These are phyloP conservation scores for Trichoderma atrobrunneum DNA, from an alignment of 2,329 filamentous ascomycete genomes.

Conservation along the genomic window DNA sequence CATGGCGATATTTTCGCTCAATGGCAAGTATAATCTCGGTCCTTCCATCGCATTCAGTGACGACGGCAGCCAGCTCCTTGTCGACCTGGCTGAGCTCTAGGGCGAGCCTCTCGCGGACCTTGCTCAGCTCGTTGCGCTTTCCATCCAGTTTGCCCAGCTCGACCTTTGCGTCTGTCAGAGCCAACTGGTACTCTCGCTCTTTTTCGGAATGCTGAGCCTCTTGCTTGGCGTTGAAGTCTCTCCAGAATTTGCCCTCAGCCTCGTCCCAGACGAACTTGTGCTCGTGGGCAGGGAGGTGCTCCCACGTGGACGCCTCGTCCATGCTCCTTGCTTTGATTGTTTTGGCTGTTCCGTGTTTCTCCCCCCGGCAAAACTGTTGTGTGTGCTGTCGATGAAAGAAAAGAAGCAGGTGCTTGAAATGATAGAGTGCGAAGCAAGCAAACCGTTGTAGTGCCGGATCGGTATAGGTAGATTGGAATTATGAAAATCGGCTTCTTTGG, in stretches of 20 bases:
- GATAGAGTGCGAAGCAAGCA: not conserved
- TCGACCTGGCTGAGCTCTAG: slow-evolving; percentile 37
- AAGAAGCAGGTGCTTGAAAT: not conserved
- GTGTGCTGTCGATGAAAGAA: not conserved
- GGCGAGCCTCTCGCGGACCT: slow-evolving; percentile 30
- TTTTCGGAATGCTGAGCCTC: slow-evolving; percentile 25
- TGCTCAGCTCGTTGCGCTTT: slow-evolving; percentile 29
- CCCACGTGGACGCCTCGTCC: slow-evolving; percentile 28
- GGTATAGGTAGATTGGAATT: not conserved
- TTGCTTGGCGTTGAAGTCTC: slow-evolving; percentile 28
- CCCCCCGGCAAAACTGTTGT: not conserved
- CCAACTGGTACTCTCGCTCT: slow-evolving; percentile 28
- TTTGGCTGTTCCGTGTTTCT: not conserved
- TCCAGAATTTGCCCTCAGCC: slow-evolving; percentile 38
- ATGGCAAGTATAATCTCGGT: slow-evolving; percentile 34
- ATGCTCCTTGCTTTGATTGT: not conserved
- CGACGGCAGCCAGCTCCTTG: slow-evolving; percentile 36
- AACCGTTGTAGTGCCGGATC: not conserved
- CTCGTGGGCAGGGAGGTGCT: slow-evolving; percentile 32
- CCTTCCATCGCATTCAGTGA: slow-evolving; percentile 33
- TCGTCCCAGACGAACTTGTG: slow-evolving; percentile 36
- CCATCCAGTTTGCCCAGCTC: slow-evolving; percentile 32
- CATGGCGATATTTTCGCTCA: slow-evolving; percentile 32
- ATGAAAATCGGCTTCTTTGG: not conserved
- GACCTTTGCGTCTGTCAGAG: slow-evolving; percentile 28